Base-by-base conservation (phyloP, 2,329 filamentous ascomycete genomes). In the Colletotrichum sp. region DNA sequence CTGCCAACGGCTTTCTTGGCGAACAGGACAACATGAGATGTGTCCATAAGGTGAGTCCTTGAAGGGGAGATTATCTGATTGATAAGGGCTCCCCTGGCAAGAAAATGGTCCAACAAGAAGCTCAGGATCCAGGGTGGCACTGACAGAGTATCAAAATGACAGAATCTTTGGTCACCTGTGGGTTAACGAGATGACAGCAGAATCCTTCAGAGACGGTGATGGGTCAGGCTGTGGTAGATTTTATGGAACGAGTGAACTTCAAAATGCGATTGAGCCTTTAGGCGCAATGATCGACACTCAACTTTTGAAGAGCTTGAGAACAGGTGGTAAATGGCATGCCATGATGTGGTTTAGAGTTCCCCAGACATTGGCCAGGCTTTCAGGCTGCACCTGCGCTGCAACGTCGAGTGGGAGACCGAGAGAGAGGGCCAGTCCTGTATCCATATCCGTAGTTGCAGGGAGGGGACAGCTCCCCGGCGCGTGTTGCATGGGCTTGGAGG, bases 11-110 rank as follows among this genome's bases (percentile, higher is more conserved):
- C 26, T 26, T 48, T 65, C 59, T 71, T 43, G 59, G 59, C 64
- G 4, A 34, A 9, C 39, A 24, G 59, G 10, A 63, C 13, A 16
- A 48, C 24, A 14, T 14, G 48, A 67, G 34, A 66, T 34, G 34
- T 30, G 36, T 59, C 39, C 32, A 39, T 16, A 43, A 30, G 18
- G 13, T 28, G 43, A 12, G 64, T 3, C 24, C 21, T 28, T 32
- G 72, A 2, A 18, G 55, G 18, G 12, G 32, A 71, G 68, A 74
- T 72, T 67, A 74, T 74, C 68, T 60, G 72, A 74, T 74, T 74
- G 72, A 74, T 72, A 72, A 72, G 6, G 13, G 28, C 4, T 70
- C 39, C 24, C 32, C 24, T 48, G 68, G 59, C 60, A 14, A 43
- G 30, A 36, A 48, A 26, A 28, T 14, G 39, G n/a, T 63, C 57